Evolutionary conservation across 192 early-diverging fungal species (phyloP).

Genomic region (Coemansia sp.): DNA sequence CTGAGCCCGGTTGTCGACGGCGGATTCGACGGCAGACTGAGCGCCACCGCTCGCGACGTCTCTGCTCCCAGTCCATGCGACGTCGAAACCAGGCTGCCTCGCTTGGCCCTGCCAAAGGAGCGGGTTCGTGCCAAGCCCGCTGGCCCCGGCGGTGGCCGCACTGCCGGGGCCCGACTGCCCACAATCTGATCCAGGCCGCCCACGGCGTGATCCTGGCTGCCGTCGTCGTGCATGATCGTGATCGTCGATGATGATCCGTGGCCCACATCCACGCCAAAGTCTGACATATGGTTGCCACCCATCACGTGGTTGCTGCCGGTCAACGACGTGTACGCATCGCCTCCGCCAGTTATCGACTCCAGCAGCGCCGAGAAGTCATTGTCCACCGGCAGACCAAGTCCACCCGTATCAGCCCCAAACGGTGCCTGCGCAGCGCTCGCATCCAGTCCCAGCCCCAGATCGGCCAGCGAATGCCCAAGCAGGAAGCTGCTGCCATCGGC

Average conservation of each 20-base stretch:
- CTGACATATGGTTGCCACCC: slow-evolving; percentile 9
- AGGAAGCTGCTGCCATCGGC: slow-evolving; percentile 25
- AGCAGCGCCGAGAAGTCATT: slow-evolving; percentile 51
- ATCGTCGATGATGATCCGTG: slow-evolving; percentile 53
- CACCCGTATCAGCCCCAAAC: slow-evolving; percentile 12
- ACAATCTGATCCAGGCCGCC: slow-evolving; percentile 18
- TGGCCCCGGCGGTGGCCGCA: slow-evolving; percentile 41
- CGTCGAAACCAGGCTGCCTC: slow-evolving; percentile 1
- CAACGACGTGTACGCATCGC: slow-evolving; percentile 33
- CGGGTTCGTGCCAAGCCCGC: slow-evolving; percentile 30
- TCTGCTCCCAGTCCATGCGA: not conserved
- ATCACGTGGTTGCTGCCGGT: slow-evolving; percentile 21
- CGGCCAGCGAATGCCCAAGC: slow-evolving; percentile 39
- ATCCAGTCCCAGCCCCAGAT: slow-evolving; percentile 33
- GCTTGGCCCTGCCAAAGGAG: slow-evolving; percentile 10
- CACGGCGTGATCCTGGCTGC: slow-evolving; percentile 28
- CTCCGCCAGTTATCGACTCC: slow-evolving; percentile 40
- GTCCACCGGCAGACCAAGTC: slow-evolving; percentile 34
- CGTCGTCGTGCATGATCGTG: slow-evolving; percentile 46
- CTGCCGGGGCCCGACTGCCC: not conserved
- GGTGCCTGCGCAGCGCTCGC: not conserved
- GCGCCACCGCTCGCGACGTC: slow-evolving; percentile 1
- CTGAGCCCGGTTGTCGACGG: slow-evolving; percentile 29
- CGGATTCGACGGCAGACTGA: slow-evolving; percentile 38
- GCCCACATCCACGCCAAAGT: slow-evolving; percentile 10